These are phyloP conservation scores for Sodiomyces alkalinus DNA, from an alignment of 2,329 filamentous ascomycete genomes.

Conservation along the genomic window DNA sequence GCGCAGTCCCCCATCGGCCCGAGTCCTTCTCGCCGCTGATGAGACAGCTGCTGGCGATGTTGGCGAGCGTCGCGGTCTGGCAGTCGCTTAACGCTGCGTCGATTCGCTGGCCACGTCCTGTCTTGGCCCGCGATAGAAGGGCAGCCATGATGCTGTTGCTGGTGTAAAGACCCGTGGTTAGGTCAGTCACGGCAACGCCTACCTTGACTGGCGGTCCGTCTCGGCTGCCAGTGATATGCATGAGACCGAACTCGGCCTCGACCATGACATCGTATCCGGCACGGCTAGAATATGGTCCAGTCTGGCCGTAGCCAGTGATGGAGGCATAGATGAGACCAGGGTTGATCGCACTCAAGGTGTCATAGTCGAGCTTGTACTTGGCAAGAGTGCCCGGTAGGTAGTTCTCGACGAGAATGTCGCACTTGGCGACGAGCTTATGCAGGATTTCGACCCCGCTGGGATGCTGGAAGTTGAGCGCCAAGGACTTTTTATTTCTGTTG, in stretches of 20 bases:
- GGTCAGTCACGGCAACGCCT: slow-evolving; percentile 88
- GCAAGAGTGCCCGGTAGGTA: slow-evolving; percentile 81
- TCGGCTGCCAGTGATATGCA: slow-evolving; percentile 90
- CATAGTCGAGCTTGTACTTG: slow-evolving; percentile 86
- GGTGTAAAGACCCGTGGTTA: slow-evolving; percentile 90
- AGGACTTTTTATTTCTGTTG: slow-evolving; percentile 93
- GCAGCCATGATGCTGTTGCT: slow-evolving; percentile 94
- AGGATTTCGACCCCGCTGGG: slow-evolving; percentile 71
- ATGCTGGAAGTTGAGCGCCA: slow-evolving; percentile 83
- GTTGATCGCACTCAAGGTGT: slow-evolving; percentile 66
- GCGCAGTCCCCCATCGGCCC: slow-evolving; percentile 90
- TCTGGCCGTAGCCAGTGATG: slow-evolving; percentile 95
- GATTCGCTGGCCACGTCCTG: slow-evolving; percentile 77
- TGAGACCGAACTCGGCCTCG: slow-evolving; percentile 91
- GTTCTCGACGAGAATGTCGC: slow-evolving; percentile 91
- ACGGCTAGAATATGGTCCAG: slow-evolving; percentile 71
- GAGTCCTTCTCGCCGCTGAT: slow-evolving; percentile 78
- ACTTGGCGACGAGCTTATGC: slow-evolving; percentile 68
- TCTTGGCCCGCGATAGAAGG: slow-evolving; percentile 57
- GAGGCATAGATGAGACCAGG: slow-evolving; percentile 83
- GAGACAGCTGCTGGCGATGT: slow-evolving; percentile 83
- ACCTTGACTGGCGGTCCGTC: slow-evolving; percentile 93
- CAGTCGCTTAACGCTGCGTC: slow-evolving; percentile 87
- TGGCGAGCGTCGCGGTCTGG: slow-evolving; percentile 86
- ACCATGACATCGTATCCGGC: slow-evolving; percentile 99